phyloP scores from a whole-genome alignment of 139 green algal species.

The Pedinophyceae sp. region DNA sequence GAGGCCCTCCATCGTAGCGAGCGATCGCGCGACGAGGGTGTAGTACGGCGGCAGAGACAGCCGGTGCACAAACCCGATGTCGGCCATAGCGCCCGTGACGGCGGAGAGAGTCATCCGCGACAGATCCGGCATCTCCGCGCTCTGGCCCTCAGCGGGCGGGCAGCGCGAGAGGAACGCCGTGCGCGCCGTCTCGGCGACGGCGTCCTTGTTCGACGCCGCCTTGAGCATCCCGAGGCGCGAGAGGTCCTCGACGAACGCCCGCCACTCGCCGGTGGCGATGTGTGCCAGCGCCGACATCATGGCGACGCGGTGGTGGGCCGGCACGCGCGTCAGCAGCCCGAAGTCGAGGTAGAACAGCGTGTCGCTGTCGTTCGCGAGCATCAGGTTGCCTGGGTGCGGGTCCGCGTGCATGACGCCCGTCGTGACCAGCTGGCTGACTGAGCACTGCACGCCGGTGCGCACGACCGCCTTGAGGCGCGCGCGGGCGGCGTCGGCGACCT shows the following conservation, averaged over 20 bases:
- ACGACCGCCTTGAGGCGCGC: neutral
- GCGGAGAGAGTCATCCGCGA: neutral
- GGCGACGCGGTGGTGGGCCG: slow-evolving; percentile 13
- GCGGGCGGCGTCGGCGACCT: no score
- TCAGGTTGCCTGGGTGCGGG: slow-evolving; percentile 39
- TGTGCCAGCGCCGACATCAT: slow-evolving; percentile 43
- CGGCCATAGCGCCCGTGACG: slow-evolving; percentile 8
- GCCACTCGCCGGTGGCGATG: slow-evolving; percentile 27
- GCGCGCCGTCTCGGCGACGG: slow-evolving; percentile 10
- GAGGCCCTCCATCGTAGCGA: slow-evolving; percentile 39
- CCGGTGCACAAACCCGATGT: slow-evolving; percentile 26
- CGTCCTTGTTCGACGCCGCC: slow-evolving; percentile 18
- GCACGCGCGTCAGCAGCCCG: slow-evolving; percentile 29
- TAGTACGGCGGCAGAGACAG: slow-evolving; percentile 43
- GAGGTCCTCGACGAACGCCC: slow-evolving; percentile 29
- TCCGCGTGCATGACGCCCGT: slow-evolving; percentile 37
- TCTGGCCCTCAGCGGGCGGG: neutral
- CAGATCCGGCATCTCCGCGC: neutral
- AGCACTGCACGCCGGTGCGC: slow-evolving; percentile 19
- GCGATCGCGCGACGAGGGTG: slow-evolving; percentile 30
- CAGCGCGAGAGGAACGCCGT: slow-evolving; percentile 3
- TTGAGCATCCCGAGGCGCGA: slow-evolving; percentile 35
- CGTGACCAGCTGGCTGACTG: slow-evolving; percentile 27
- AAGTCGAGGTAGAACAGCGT: slow-evolving; percentile 34
- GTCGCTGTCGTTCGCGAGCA: slow-evolving; percentile 14